Conservation (phyloP, 345 rosid species). For the Salix suchowensis region DNA sequence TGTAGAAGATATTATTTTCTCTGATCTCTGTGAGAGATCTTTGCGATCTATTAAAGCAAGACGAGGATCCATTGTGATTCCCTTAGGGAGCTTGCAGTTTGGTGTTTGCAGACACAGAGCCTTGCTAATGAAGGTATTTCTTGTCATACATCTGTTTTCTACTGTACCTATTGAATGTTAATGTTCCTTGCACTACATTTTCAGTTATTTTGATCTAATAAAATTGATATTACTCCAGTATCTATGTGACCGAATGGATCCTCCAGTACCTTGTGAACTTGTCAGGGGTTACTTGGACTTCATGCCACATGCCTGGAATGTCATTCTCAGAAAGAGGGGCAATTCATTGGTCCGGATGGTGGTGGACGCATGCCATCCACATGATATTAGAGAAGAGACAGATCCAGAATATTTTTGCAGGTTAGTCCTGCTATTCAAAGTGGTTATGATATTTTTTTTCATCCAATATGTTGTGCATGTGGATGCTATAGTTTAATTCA, state of each 20-base stretch:
- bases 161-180: neutral
- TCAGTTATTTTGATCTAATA: slow-evolving; percentile 17
- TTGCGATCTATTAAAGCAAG: slow-evolving; percentile 57
- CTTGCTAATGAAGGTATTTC: slow-evolving; percentile 75
- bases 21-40: slow-evolving; percentile 82
- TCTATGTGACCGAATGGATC: slow-evolving; percentile 92
- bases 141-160: neutral
- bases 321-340: slow-evolving; percentile 56
- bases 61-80: slow-evolving; percentile 69
- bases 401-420: slow-evolving; percentile 79
- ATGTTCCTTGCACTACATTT: neutral
- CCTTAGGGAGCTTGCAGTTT: slow-evolving; percentile 74
- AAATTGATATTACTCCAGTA: slow-evolving; percentile 42
- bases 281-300: slow-evolving; percentile 95
- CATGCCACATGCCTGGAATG: slow-evolving; percentile 94
- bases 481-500: neutral
- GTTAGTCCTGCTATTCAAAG: slow-evolving; percentile 30
- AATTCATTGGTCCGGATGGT: slow-evolving; percentile 70
- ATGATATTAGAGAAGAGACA: slow-evolving; percentile 80
- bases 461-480: neutral
- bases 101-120: slow-evolving; percentile 97
- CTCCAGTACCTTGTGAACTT: slow-evolving; percentile 94
- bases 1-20: slow-evolving; percentile 48
- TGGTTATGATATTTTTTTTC: slow-evolving; percentile 7
- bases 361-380: slow-evolving; percentile 89